Evolutionary conservation across 1,139 yeast genomes (phyloP), one percentile per base, ranked within the genome.

Genomic region (Geotrichum klebahnii): DNA sequence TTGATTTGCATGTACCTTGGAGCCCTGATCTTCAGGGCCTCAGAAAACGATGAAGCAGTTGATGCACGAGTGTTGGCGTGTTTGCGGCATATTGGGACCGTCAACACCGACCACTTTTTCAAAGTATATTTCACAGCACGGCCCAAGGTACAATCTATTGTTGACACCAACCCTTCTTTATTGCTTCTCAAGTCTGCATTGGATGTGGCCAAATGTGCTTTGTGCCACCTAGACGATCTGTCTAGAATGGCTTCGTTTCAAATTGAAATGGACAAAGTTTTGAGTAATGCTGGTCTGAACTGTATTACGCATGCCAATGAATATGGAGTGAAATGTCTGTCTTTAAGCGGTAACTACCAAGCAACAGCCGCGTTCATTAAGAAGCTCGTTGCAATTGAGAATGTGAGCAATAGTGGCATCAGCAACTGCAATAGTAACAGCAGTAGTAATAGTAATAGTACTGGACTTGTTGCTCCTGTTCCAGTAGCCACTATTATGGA

Each of bases 1-100:
- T 69, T 71, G 35, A 59, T 80, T 35, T 68, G 79, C 0, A 65
- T 81, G 48, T 71, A 75, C 50, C 78, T 81, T 53, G 80, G 80
- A 8, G 75, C 84, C 0, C 67, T 69, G 38, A 74, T 77, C 53
- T 82, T 80, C 64, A 67, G 75, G 1, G 76, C 76, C 4, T 31
- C 41, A 10, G 67, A 75, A 1, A 75, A 75, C 8, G 79, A 77
- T 59, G 82, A 79, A 48, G 68, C 72, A 3, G 72, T 79, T 52
- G 80, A 76, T 50, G 59, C 74, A 10, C 75, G 82, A 48, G 83
- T 80, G 57, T 67, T 85, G 48, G 68, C 73, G 12, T 63, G 84
- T 16, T 68, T 78, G 61, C 68, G 71, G 52, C 67, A 74, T 55
- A 61, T 80, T 50, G 71, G 77, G 45, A 63, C 65, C 31, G 55